Conservation (phyloP, 1,139 yeast species). For the Kodamaea sp. region DNA sequence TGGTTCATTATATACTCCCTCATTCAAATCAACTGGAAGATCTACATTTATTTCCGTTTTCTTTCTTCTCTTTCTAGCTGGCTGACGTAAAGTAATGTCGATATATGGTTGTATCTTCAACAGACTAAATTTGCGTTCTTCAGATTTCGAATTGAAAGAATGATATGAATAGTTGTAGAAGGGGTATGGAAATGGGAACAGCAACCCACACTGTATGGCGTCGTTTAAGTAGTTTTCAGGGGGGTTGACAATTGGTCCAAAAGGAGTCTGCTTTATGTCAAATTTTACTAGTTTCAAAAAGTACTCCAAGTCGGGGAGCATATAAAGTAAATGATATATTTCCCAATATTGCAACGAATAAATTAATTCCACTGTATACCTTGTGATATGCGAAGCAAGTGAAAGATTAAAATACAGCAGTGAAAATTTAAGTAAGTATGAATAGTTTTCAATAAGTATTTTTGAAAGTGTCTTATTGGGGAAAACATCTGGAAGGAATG, state of each 20-base stretch:
- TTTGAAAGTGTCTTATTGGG: constrained; percentile 39
- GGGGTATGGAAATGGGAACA: constrained; percentile 47
- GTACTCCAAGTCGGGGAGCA: constrained; percentile 32
- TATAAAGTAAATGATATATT: constrained; percentile 37
- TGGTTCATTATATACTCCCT: constrained; percentile 3
- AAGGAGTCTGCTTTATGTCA: constrained; percentile 36
- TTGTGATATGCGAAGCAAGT: constrained; percentile 36
- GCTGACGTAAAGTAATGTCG: constrained; percentile 29
- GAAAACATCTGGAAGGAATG: constrained; percentile 15
- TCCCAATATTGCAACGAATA: constrained; percentile 46
- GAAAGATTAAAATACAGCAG: constrained; percentile 38
- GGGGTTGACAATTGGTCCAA: constrained; percentile 41
- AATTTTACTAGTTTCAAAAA: constrained; percentile 35
- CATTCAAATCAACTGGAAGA: constrained; percentile 1
- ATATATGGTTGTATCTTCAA: constrained; percentile 35
- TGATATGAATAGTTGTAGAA: constrained; percentile 47
- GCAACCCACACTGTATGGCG: constrained; percentile 40
- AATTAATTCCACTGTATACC: constrained; percentile 37
- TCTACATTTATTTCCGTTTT: not conserved
- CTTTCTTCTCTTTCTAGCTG: constrained; percentile 4
- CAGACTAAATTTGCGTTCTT: constrained; percentile 24
- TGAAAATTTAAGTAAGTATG: constrained; percentile 26
- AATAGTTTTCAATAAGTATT: constrained; percentile 40
- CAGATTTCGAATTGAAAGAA: constrained; percentile 29
- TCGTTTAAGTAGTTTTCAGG: constrained; percentile 37